Percentiles rank a stretch among this genome's conserved stretches.
These are phyloP conservation scores for Pseudopediastrum boryanum DNA, from an alignment of 139 green algal genomes.

Conservation along the genomic window DNA sequence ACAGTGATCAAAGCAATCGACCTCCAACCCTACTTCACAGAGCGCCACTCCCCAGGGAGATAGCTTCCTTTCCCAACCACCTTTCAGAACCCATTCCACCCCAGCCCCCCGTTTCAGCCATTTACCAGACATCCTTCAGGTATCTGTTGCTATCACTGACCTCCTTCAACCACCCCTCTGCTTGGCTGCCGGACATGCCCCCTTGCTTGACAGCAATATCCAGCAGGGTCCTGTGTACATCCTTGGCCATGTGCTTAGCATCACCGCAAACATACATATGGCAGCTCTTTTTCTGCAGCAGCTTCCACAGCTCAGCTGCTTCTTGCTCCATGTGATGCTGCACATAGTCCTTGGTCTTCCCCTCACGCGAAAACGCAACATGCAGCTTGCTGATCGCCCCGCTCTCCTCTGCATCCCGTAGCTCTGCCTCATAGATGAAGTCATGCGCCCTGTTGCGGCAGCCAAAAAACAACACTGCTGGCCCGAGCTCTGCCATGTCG, in stretches of 20 bases:
- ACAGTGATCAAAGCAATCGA: too few species aligned
- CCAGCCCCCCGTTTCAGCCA: too few species aligned
- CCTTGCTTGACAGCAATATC: conserved; percentile 52
- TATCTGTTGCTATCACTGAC: conserved; percentile 79
- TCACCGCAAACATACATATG: conserved; percentile 97
- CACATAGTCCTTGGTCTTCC: conserved; percentile 72
- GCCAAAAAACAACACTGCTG: conserved; percentile 88
- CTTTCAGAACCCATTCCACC: too few species aligned
- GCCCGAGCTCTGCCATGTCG: conserved; percentile 58
- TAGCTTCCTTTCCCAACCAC: too few species aligned
- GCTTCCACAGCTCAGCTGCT: conserved; percentile 42
- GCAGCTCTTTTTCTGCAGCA: conserved; percentile 45
- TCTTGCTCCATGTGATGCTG: conserved; percentile 82
- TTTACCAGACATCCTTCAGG: conserved; percentile 93
- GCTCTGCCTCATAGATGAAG: conserved; percentile 89
- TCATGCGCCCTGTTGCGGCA: conserved; percentile 79
- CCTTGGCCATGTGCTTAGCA: conserved; percentile 94
- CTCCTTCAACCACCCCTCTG: conserved; percentile 78
- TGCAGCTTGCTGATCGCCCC: conserved; percentile 77
- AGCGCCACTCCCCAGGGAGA: too few species aligned
- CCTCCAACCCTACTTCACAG: too few species aligned
- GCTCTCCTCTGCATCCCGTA: conserved; percentile 52
- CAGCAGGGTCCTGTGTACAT: conserved; percentile 87
- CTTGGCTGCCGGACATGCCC: conserved; percentile 54
- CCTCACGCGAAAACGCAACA: conserved; percentile 78